Percentiles rank a stretch among this genome's conserved stretches.
Conservation (phyloP, 2,329 filamentous ascomycete genomes). For the Xylaria multiplex region DNA sequence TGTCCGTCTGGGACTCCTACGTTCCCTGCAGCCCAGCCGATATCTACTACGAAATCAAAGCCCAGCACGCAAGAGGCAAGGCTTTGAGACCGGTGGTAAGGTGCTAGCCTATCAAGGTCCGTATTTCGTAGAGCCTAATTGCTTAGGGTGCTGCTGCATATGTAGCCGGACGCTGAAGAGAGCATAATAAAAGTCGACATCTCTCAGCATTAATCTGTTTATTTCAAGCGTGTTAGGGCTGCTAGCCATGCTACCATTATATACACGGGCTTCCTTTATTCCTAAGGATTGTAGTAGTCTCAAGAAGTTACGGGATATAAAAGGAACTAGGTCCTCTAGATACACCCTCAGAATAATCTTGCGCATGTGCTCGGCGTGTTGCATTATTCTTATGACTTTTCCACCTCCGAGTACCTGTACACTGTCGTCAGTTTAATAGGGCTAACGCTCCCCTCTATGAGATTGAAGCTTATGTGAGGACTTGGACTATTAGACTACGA, state of each 20-base stretch:
- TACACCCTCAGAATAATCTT: conserved; percentile 49
- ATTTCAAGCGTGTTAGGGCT: conserved; percentile 30
- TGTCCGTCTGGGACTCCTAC: conserved; percentile 4
- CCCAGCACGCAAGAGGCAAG: conserved; percentile 5
- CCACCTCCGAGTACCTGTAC: conserved; percentile 42
- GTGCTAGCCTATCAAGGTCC: conserved; percentile 9
- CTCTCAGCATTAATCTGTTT: conserved; percentile 23
- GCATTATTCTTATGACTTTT: conserved; percentile 54
- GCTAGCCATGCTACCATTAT: too few relatives aligned
- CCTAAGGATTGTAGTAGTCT: neutral
- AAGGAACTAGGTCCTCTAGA: conserved; percentile 12
- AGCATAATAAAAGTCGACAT: conserved; percentile 40
- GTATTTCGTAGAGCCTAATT: conserved; percentile 14
- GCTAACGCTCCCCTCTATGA: conserved; percentile 12
- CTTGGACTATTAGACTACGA: neutral
- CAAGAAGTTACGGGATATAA: neutral
- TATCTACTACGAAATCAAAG: conserved; percentile 10
- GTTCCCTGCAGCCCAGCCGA: conserved; percentile 8
- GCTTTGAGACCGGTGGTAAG: conserved; percentile 3
- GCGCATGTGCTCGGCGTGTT: conserved; percentile 52
- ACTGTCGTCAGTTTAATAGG: conserved; percentile 20
- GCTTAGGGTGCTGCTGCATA: neutral
- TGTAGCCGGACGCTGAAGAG: conserved; percentile 29
- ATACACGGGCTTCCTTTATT: too few relatives aligned
- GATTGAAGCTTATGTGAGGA: conserved; percentile 6